Conservation (phyloP, 1,284 basidiomycete species). For the Polyporus tsugae region DNA sequence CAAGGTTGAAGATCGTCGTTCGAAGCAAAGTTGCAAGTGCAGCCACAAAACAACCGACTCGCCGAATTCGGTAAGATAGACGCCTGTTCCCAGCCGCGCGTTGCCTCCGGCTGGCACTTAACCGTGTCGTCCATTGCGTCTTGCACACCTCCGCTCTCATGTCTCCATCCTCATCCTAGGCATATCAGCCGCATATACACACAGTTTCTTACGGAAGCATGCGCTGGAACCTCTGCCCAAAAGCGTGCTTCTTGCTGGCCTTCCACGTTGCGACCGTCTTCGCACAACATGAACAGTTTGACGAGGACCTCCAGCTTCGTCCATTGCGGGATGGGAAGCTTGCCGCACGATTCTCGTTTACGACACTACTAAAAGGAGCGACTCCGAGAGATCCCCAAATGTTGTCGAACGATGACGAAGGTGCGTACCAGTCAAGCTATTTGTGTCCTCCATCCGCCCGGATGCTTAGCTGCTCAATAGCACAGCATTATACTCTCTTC, state of each 20-base stretch:
- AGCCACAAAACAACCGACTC: neutral
- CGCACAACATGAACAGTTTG: constrained; percentile 54
- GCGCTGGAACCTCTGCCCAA: constrained; percentile 16
- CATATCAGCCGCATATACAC: neutral
- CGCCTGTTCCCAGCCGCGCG: neutral
- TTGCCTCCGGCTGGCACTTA: no score
- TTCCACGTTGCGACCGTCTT: constrained; percentile 20
- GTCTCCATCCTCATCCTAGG: neutral
- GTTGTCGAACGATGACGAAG: constrained; percentile 58
- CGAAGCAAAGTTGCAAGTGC: neutral
- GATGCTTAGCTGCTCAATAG: constrained; percentile 43
- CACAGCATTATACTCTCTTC: constrained; percentile 86
- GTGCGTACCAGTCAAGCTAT: constrained; percentile 45
- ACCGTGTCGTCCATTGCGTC: neutral
- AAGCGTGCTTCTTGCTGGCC: constrained; percentile 18
- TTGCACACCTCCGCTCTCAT: neutral
- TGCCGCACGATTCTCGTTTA: constrained; percentile 86
- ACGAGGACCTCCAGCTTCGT: constrained; percentile 78
- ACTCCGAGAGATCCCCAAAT: constrained; percentile 62
- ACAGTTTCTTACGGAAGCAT: neutral
- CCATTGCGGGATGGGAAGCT: constrained; percentile 89
- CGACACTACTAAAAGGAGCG: constrained; percentile 63
- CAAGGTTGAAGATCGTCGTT: neutral
- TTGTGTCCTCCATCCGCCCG: neutral
- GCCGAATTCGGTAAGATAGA: neutral